Evolutionary conservation across 192 early-diverging fungal genomes (phyloP).

Genomic region (Mortierella hygrophila): DNA sequence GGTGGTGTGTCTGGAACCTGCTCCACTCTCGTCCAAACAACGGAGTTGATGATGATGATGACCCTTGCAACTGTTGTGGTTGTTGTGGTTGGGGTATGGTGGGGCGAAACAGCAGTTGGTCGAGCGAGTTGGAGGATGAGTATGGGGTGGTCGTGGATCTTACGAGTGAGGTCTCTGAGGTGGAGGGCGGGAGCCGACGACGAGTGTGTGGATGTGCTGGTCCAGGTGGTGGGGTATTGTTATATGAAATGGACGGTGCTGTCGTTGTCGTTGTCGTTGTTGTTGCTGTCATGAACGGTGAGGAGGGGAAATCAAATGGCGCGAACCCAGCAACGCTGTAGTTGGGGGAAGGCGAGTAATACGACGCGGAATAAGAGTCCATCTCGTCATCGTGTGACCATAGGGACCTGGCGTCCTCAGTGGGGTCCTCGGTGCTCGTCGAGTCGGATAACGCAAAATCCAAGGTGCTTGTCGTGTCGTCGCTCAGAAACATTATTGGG

Average conservation of each 20-base stretch:
- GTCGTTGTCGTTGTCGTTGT: background rate
- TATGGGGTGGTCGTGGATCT: background rate
- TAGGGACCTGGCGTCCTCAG: background rate
- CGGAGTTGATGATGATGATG: conserved; percentile 2
- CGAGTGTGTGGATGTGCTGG: background rate
- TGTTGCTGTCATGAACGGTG: background rate
- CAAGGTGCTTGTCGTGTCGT: background rate
- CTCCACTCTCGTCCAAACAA: background rate
- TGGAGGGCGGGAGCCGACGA: background rate
- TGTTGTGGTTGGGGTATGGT: background rate
- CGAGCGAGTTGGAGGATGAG: background rate
- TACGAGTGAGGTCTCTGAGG: background rate
- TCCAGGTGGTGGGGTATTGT: background rate
- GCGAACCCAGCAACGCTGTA: background rate
- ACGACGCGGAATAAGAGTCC: background rate
- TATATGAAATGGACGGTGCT: background rate
- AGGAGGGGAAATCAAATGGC: background rate
- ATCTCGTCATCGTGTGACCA: conserved; percentile 47
- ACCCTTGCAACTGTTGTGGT: background rate
- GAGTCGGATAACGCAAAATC: conserved; percentile 20
- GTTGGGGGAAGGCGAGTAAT: background rate
- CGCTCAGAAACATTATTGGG: background rate
- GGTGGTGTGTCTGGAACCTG: background rate
- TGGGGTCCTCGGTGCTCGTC: conserved; percentile 1
- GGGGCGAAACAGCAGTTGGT: background rate